Base-by-base conservation (phyloP, 768 basidiomycete genomes). In the Termitomyces sp. region DNA sequence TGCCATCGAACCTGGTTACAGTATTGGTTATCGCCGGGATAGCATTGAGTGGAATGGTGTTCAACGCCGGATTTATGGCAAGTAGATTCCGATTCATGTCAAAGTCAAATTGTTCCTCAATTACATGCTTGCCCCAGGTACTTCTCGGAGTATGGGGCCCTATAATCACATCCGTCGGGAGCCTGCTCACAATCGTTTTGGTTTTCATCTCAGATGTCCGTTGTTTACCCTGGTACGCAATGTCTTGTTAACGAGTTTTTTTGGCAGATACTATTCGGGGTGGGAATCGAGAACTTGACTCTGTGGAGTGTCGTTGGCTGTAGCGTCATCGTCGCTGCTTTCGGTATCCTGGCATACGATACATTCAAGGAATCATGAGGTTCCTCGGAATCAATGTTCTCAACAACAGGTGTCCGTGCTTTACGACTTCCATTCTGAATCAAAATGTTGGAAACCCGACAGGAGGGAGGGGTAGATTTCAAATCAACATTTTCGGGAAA, bases 101-200 rank as follows among this genome's bases (percentile, higher is more conserved):
- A 29, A 6, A 29, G 28, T 37, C 22, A 13, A 29, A 33, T 22
- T 31, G 39, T 36, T 34, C 26, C 36, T 55, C 46, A 3, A 15
- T 55, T 48, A 64, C 29, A 63, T 54, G 54, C 6, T 42, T 55
- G 58, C 51, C 10, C 57, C 62, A 94, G 92, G 79, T 90, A 55
- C 76, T 96, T 3, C 75, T 96, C 49, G 90, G 89, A 28, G 71
- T 90, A 28, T 94, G 91, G 90, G 93, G 93, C 4, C 93, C 93
- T 6, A 84, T 94, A 42, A 82, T 93, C 44, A 85, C 86, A 9
- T 92, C 91, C 2, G 94, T 97, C 33, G 94, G 93, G 46, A 93
- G 84, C 70, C 80, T 98, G n/a, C 79, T 96, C n/a, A 94, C 94
- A 5, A 95, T 96, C 62, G 91, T 96, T 37, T 79, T 97, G 50